phyloP scores from a whole-genome alignment of 2,329 filamentous ascomycete species.

The Dothideomycetes sp. region DNA sequence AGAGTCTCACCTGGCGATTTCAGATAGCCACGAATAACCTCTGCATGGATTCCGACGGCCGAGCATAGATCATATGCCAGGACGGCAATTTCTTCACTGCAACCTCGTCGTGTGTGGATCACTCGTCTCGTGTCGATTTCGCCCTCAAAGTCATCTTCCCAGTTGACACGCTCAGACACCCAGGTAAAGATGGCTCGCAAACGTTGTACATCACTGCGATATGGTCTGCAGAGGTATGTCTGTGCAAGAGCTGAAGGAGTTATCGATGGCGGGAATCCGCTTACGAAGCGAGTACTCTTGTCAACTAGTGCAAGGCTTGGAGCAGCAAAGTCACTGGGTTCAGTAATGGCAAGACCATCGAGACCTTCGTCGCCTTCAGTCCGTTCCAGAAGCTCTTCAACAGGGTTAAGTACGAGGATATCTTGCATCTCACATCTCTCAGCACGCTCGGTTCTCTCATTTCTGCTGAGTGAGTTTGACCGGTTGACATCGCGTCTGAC shows the following conservation, averaged over 20 bases:
- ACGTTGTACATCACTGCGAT: constrained; percentile 86
- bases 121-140: constrained; percentile 73
- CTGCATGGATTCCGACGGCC: constrained; percentile 78
- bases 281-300: constrained; percentile 89
- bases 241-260: constrained; percentile 77
- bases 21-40: constrained; percentile 80
- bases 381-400: constrained; percentile 77
- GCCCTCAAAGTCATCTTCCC: constrained; percentile 93
- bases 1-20: constrained; percentile 79
- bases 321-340: constrained; percentile 70
- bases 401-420: constrained; percentile 74
- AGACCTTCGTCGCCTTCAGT: constrained; percentile 84
- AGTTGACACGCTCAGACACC: constrained; percentile 88
- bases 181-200: constrained; percentile 93
- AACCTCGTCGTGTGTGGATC: constrained; percentile 74
- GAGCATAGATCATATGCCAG: constrained; percentile 89
- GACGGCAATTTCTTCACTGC: constrained; percentile 78
- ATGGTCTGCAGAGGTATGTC: constrained; percentile 86
- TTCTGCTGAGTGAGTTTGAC: constrained; percentile 83
- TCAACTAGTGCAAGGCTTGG: constrained; percentile 73
- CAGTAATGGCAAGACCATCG: constrained; percentile 71
- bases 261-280: constrained; percentile 69
- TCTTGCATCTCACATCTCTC: constrained; percentile 95
- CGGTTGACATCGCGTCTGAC: constrained; percentile 91
- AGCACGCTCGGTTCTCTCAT: constrained; percentile 72